Conservation (phyloP, 2,329 filamentous ascomycete species). For the Chrysoporthe puriensis region DNA sequence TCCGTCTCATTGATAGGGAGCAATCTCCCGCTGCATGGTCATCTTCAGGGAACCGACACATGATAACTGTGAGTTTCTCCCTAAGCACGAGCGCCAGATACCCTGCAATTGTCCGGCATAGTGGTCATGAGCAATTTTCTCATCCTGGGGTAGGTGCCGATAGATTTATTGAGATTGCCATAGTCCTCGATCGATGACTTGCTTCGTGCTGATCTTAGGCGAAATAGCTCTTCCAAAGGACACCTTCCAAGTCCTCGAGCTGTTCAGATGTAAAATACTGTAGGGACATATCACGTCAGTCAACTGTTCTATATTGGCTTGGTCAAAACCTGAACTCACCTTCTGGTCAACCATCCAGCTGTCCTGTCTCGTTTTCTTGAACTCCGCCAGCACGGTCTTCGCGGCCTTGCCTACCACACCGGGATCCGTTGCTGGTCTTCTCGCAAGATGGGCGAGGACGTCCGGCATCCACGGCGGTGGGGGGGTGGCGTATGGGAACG, state of each 20-base stretch:
- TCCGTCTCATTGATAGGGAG: background rate
- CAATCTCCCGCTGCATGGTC: background rate
- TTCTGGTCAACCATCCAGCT: conserved; percentile 98
- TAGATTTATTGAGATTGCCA: background rate
- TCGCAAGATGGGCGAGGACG: conserved; percentile 81
- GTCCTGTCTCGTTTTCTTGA: conserved; percentile 99
- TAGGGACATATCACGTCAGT: conserved; percentile 36
- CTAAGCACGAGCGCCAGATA: background rate
- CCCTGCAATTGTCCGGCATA: background rate
- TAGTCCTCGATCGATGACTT: background rate
- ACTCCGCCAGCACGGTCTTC: conserved; percentile 91
- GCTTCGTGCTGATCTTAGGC: conserved; percentile 57
- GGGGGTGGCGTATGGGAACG: conserved; percentile 93
- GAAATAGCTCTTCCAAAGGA: conserved; percentile 99
- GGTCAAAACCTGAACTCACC: conserved; percentile 59
- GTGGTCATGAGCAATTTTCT: background rate
- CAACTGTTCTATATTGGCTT: background rate
- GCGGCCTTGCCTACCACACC: conserved; percentile 95
- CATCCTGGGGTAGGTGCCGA: background rate
- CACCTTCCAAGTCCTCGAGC: conserved; percentile 91
- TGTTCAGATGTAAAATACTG: conserved; percentile 88
- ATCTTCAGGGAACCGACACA: background rate
- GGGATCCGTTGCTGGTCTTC: conserved; percentile 82
- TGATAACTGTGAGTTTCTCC: background rate
- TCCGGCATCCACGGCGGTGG: conserved; percentile 94